Conservation (phyloP, 1,139 yeast species). For the Hyphopichia fennica region DNA sequence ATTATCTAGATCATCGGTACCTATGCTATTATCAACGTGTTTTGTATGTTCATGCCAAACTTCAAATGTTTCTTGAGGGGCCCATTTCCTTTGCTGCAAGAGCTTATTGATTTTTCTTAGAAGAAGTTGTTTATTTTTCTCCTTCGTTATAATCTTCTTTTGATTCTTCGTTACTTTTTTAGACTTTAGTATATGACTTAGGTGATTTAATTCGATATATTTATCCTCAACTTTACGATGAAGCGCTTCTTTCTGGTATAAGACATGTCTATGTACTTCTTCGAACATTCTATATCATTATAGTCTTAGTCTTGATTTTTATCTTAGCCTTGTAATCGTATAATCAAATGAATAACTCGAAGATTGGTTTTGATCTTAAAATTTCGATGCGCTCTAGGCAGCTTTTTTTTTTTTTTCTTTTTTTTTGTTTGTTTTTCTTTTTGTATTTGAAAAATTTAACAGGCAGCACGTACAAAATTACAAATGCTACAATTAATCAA, state of each 20-base stretch:
- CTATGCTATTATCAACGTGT: neutral
- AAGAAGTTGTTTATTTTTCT: conserved; percentile 13
- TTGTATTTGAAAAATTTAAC: no score
- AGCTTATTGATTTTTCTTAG: conserved; percentile 16
- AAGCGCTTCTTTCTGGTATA: neutral
- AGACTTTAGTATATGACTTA: conserved; percentile 12
- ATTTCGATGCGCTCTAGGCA: neutral
- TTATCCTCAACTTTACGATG: conserved; percentile 5
- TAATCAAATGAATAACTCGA: no score
- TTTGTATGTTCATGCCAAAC: conserved; percentile 28
- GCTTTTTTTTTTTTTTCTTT: neutral
- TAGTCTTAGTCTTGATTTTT: no score
- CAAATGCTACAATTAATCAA: neutral
- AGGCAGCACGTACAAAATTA: neutral
- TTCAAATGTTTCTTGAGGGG: conserved; percentile 41
- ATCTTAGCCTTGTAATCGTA: no score
- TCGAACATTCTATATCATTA: neutral
- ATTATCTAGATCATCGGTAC: neutral
- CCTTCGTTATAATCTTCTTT: conserved; percentile 11
- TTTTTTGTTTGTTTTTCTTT: no score
- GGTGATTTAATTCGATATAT: conserved; percentile 19
- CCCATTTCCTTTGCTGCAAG: conserved; percentile 10
- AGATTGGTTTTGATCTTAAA: neutral
- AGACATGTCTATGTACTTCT: neutral
- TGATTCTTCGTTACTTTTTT: conserved; percentile 8